These are phyloP conservation scores for Cystobasidiaceae sp. DNA, from an alignment of 1,284 basidiomycete genomes.

Conservation along the genomic window DNA sequence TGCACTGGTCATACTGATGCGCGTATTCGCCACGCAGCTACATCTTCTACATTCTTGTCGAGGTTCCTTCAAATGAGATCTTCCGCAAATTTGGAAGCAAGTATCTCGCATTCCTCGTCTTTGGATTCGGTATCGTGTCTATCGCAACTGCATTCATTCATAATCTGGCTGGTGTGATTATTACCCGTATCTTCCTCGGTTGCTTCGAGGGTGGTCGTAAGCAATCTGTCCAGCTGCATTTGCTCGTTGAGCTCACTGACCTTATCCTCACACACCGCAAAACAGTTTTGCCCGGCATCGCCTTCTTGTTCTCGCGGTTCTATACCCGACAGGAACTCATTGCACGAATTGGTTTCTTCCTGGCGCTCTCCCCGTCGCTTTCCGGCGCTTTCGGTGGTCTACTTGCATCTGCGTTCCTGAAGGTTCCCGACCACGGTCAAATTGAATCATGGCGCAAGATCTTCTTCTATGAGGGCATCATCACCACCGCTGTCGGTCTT, in stretches of 20 bases:
- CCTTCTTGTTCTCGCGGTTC: conserved; percentile 40
- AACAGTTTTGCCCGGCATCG: conserved; percentile 45
- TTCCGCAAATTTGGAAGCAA: conserved; percentile 35
- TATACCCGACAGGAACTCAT: conserved; percentile 39
- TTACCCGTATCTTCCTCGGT: conserved; percentile 41
- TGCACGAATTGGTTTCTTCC: conserved; percentile 40
- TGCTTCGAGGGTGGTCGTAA: conserved; percentile 8
- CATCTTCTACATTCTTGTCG: conserved; percentile 40
- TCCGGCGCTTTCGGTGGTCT: conserved; percentile 36
- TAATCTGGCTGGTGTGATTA: conserved; percentile 43
- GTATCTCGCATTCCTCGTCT: conserved; percentile 35
- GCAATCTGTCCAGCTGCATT: neutral
- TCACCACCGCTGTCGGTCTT: conserved; percentile 45
- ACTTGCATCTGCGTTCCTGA: conserved; percentile 5
- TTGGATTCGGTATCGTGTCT: conserved; percentile 35
- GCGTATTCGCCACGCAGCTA: conserved; percentile 13
- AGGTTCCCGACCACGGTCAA: conserved; percentile 30
- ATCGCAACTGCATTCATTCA: conserved; percentile 44
- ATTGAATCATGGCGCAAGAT: conserved; percentile 45
- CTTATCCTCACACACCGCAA: conserved; percentile 34
- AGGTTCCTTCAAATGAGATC: conserved; percentile 42
- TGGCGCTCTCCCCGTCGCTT: conserved; percentile 36
- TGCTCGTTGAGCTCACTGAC: neutral
- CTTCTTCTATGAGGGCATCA: conserved; percentile 39
- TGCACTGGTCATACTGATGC: neutral